A percentile compares a stretch with the other conserved stretches of the same genome.
These are phyloP conservation scores for Fusarium annulatum DNA, from an alignment of 2,329 filamentous ascomycete species.

Conservation along the genomic window DNA sequence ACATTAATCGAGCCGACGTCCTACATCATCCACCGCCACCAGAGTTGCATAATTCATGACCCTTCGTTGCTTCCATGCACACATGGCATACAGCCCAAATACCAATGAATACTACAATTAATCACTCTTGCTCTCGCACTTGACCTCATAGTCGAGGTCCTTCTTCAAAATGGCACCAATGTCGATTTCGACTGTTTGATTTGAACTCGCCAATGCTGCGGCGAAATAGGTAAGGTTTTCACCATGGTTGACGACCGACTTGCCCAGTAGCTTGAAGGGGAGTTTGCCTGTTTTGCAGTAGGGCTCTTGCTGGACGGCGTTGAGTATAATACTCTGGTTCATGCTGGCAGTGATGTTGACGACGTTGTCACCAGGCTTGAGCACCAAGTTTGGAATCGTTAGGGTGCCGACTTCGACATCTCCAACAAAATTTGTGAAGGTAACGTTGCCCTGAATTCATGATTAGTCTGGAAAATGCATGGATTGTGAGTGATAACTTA, in stretches of 20 bases:
- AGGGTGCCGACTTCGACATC: constrained; percentile 64
- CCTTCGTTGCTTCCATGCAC: not conserved
- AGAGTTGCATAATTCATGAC: constrained; percentile 2
- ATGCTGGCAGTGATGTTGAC: constrained; percentile 66
- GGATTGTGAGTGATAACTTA: constrained; percentile 51
- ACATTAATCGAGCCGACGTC: constrained; percentile 24
- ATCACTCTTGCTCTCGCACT: constrained; percentile 28
- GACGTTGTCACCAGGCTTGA: constrained; percentile 69
- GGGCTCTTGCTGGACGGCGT: constrained; percentile 50
- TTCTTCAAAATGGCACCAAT: constrained; percentile 58
- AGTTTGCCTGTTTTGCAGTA: constrained; percentile 67
- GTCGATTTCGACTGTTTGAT: constrained; percentile 64
- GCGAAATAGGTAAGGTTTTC: constrained; percentile 66
- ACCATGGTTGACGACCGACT: constrained; percentile 62
- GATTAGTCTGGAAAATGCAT: constrained; percentile 4
- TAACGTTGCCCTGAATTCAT: constrained; percentile 66
- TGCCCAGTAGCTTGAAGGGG: constrained; percentile 65
- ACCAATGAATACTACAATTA: constrained; percentile 1
- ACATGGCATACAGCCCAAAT: not conserved
- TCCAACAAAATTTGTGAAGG: constrained; percentile 68
- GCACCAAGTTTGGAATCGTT: constrained; percentile 67
- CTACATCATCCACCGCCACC: not conserved
- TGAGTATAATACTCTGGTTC: constrained; percentile 61
- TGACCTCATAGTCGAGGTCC: constrained; percentile 45
- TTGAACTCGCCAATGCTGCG: constrained; percentile 62